Base-by-base conservation (phyloP, 2,329 filamentous ascomycete species). In the Xylaria sp. region DNA sequence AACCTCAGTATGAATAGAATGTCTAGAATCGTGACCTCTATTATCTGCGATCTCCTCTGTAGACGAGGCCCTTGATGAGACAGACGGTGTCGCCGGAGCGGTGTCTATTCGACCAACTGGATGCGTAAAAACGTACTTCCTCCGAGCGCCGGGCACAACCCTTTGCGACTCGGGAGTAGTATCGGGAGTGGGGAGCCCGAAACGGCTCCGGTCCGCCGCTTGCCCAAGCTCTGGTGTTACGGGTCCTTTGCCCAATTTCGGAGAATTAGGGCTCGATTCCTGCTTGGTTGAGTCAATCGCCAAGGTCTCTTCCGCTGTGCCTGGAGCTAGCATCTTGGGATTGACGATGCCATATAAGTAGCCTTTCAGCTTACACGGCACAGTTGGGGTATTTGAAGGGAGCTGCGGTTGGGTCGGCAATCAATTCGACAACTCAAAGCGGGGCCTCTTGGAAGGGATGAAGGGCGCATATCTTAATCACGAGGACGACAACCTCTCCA, bases 101-200 rank as follows among this genome's bases (percentile, higher is more conserved):
- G 4, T 6, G 31, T 40, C 20, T 15, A 31, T 40, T 48, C 26
- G 54, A 10, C 17, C 9, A 28, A 1, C 23, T 31, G 17, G 48
- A 49, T n/a, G 54, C 6, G 48, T 15, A 40, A 54, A 59, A 15
- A 17, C 38, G 9, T 54, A 20, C 15, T 59, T 49, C 2, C 15
- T 53, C 4, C 54, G 65, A 44, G 31, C 1, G 4, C 53, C 38
- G 28, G 59, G 20, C 7, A 28, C 36, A 23, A 62, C 40, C n/a
- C 65, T 51, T 9, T 13, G 17, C 9, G 53, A 53, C 23, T 63
- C 65, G n/a, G 65, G 59, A 1, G 59, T 67, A 63, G 65, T 38
- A 59, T 63, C 65, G 4, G 65, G 65, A 54, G 65, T 67, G 13
- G 65, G 65, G 31, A 63, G 59, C 11, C 65, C 65, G 42, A 63